Percentiles rank a stretch among this genome's conserved stretches.
Conservation (phyloP, 2,329 filamentous ascomycete genomes). For the Pleoardoris graminearum region DNA sequence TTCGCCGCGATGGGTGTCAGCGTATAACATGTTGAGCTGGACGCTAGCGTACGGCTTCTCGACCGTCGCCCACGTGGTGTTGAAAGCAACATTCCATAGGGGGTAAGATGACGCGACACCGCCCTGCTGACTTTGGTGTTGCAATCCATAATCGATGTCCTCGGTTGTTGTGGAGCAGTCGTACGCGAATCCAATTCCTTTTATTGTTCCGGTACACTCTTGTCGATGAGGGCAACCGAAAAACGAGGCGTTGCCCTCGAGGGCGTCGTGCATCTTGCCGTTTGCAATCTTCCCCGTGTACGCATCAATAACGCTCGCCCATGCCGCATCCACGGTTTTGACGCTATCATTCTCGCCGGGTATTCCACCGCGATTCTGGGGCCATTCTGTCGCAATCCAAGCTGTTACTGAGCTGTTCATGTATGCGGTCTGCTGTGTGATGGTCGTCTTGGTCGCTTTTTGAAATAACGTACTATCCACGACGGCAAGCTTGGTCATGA, state of each 20-base stretch:
- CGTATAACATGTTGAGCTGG: constrained; percentile 24
- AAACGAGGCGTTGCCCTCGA: constrained; percentile 19
- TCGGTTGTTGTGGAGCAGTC: constrained; percentile 17
- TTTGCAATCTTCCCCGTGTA: constrained; percentile 29
- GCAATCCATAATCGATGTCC: constrained; percentile 24
- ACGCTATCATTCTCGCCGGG: constrained; percentile 20
- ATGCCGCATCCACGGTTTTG: constrained; percentile 25
- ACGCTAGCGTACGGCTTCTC: constrained; percentile 22
- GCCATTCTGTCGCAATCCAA: constrained; percentile 25
- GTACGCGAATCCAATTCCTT: constrained; percentile 23
- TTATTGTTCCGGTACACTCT: constrained; percentile 22
- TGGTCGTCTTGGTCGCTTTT: constrained; percentile 23
- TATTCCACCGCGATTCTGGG: constrained; percentile 21
- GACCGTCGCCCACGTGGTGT: constrained; percentile 13
- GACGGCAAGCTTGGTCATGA: constrained; percentile 33
- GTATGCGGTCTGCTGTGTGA: constrained; percentile 24
- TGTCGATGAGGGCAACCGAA: constrained; percentile 26
- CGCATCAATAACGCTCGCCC: constrained; percentile 24
- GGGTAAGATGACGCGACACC: constrained; percentile 14
- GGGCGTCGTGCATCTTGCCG: constrained; percentile 25
- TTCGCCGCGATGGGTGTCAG: constrained; percentile 18
- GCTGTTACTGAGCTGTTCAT: constrained; percentile 24
- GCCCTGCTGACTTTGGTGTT: constrained; percentile 11
- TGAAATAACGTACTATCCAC: constrained; percentile 31
- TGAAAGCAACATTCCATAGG: constrained; percentile 24